A percentile compares a stretch with the other conserved stretches of the same genome.
Evolutionary conservation across 768 basidiomycete genomes (phyloP).

Genomic region (Collybiopsis luxurians): DNA sequence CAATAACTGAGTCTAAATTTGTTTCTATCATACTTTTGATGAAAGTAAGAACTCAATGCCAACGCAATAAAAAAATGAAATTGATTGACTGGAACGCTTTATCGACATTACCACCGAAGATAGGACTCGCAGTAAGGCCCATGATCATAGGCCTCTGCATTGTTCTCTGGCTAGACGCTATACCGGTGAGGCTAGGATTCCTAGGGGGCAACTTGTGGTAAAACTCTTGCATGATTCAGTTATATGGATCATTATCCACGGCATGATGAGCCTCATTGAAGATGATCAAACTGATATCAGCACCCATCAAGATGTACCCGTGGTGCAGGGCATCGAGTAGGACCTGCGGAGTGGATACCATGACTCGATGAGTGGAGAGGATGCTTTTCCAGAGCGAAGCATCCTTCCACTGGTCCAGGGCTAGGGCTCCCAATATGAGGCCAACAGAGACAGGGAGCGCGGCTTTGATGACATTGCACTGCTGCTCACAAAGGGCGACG

Average conservation of each 20-base stretch:
- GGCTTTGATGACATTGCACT: slow-evolving; percentile 53
- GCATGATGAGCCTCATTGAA: slow-evolving; percentile 87
- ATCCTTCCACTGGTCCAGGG: slow-evolving; percentile 78
- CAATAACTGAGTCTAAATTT: no score
- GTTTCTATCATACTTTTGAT: no score
- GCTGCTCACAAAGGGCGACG: slow-evolving; percentile 73
- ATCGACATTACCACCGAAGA: slow-evolving; percentile 71
- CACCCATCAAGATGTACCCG: slow-evolving; percentile 60
- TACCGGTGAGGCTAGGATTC: background rate
- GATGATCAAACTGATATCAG: slow-evolving; percentile 62
- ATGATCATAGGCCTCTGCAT: slow-evolving; percentile 58
- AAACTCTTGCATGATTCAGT: slow-evolving; percentile 72
- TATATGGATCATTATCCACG: slow-evolving; percentile 72
- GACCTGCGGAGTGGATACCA: slow-evolving; percentile 77
- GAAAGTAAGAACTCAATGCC: no score
- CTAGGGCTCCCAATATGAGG: slow-evolving; percentile 64
- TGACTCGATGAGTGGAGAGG: slow-evolving; percentile 61
- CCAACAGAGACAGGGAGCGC: slow-evolving; percentile 63
- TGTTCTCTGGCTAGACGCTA: background rate
- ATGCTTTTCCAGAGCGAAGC: no score
- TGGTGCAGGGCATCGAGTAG: slow-evolving; percentile 76
- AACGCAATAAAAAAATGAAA: no score
- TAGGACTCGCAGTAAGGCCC: slow-evolving; percentile 83
- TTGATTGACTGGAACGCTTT: slow-evolving; percentile 61
- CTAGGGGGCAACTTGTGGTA: slow-evolving; percentile 54